Evolutionary conservation across 2,329 filamentous ascomycete species (phyloP), one percentile per base, ranked within the genome.

Genomic region (Ophiocordyceps camponoti-floridani): DNA sequence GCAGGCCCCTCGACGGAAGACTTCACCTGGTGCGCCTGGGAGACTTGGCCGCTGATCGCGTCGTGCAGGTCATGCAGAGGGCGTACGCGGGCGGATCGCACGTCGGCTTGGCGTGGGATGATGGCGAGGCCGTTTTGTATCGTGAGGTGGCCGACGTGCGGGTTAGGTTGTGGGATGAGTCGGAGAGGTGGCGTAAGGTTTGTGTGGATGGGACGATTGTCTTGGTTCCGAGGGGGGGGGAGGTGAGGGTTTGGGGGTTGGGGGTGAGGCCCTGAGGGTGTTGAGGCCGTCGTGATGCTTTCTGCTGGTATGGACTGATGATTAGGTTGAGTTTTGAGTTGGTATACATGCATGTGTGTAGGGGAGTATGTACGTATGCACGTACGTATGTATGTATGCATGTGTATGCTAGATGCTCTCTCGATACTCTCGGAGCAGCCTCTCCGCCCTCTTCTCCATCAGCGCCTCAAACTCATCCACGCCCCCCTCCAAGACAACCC

Each of bases 131-230:
- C 2, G 80, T 95, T 1, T 70, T 69, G 0, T 95, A 95, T 57
- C 74, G 82, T 16, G 71, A 75, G 45, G 70, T 91, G 7, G 73
- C 82, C 2, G 73, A 73, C 44, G 51, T 94, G 16, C 68, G 64
- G 47, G 76, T 95, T 42, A 69, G 73, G 14, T 77, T 85, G 33
- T 49, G 65, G 1, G 84, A 91, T 54, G 66, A 73, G 14, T 77
- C 85, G n/a, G 67, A 66, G 41, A 67, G 77, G 44, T 95, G 87
- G 87, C 70, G 89, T 48, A 77, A 88, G 55, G 73, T 94, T 13
- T 96, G 89, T 58, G 69, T 96, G n/a, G 89, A 96, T 60, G 89
- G 89, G 3, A 86, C 82, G 44, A 93, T 94, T 53, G 75, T 95
- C 3, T 72, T 75, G 47, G 64, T 94, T 1, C 80, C 82, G 18